Evolutionary conservation across 192 early-diverging fungal species (phyloP).

Genomic region (Linnemannia exigua): DNA sequence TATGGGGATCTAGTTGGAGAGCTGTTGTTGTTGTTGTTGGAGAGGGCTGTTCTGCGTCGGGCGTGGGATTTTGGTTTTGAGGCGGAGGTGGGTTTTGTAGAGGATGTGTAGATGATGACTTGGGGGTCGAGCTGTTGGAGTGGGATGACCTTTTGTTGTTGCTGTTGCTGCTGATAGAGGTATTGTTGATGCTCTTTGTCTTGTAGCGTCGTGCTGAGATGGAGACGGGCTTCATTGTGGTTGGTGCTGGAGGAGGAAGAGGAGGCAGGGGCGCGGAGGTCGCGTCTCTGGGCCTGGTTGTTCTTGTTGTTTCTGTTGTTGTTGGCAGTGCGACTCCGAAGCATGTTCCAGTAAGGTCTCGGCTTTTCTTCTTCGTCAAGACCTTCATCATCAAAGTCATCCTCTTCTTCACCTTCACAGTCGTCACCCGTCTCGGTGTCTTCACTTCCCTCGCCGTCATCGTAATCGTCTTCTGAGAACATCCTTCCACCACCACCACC

Average conservation of each 20-base stretch:
- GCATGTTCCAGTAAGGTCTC: conserved; percentile 28
- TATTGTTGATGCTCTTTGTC: not conserved
- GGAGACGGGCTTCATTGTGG: not conserved
- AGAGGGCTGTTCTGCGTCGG: conserved; percentile 7
- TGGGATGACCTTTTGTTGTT: conserved; percentile 2
- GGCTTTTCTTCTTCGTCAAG: not conserved
- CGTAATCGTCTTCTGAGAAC: not conserved
- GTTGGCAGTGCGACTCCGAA: not conserved
- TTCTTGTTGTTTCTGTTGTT: conserved; percentile 16
- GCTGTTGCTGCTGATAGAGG: conserved; percentile 1
- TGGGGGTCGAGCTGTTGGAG: not conserved
- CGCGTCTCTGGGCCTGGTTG: not conserved
- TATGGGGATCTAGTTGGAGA: not conserved
- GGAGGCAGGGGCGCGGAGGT: not conserved
- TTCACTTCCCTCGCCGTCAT: conserved; percentile 1
- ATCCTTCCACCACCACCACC: not conserved
- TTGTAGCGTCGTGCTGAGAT: not conserved
- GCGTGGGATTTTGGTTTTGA: conserved; percentile 12
- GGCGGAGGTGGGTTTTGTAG: not conserved
- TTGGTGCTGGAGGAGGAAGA: conserved; percentile 1
- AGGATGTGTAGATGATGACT: not conserved
- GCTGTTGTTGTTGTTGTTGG: not conserved
- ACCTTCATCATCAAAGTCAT: not conserved
- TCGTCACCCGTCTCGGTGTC: conserved; percentile 4
- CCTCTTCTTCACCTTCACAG: conserved; percentile 21